Evolutionary conservation across 2,329 filamentous ascomycete species (phyloP).

Genomic region (Tolypocladium endophyticum): DNA sequence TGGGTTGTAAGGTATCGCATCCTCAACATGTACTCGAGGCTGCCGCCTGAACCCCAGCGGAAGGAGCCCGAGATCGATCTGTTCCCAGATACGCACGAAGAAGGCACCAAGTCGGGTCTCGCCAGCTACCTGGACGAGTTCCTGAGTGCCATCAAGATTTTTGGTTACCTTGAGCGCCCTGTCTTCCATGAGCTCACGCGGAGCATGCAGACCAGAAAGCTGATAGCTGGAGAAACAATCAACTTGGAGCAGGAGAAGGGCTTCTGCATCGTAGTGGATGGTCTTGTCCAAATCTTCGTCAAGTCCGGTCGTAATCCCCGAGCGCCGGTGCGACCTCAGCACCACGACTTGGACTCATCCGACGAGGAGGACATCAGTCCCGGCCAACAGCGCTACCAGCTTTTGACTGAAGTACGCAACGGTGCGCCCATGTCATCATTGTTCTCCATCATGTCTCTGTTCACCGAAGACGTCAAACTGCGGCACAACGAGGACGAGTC

Average conservation of each 20-base stretch:
- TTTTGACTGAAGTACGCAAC: constrained; percentile 94
- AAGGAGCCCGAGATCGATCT: constrained; percentile 94
- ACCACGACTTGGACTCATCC: constrained; percentile 27
- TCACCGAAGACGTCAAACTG: constrained; percentile 88
- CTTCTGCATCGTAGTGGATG: constrained; percentile 95
- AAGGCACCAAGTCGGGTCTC: constrained; percentile 78
- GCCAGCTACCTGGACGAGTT: constrained; percentile 98
- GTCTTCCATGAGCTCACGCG: constrained; percentile 96
- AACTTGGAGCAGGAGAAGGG: constrained; percentile 96
- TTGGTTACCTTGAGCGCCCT: constrained; percentile 89
- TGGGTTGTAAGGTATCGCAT: constrained; percentile 95
- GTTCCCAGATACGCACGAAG: constrained; percentile 86
- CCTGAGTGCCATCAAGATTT: constrained; percentile 96
- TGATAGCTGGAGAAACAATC: constrained; percentile 92
- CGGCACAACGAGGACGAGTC: constrained; percentile 55
- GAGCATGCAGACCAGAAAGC: constrained; percentile 95
- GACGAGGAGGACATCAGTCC: constrained; percentile 60
- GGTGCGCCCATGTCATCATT: constrained; percentile 97
- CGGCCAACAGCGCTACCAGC: constrained; percentile 77
- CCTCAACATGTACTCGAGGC: constrained; percentile 89
- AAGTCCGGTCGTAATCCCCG: constrained; percentile 61
- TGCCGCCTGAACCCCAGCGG: constrained; percentile 88
- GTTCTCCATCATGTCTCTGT: constrained; percentile 93
- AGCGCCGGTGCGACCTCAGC: constrained; percentile 14
- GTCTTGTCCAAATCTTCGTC: constrained; percentile 93